phyloP scores from a whole-genome alignment of 257 asterid genomes.

The Capsicum pubescens region DNA sequence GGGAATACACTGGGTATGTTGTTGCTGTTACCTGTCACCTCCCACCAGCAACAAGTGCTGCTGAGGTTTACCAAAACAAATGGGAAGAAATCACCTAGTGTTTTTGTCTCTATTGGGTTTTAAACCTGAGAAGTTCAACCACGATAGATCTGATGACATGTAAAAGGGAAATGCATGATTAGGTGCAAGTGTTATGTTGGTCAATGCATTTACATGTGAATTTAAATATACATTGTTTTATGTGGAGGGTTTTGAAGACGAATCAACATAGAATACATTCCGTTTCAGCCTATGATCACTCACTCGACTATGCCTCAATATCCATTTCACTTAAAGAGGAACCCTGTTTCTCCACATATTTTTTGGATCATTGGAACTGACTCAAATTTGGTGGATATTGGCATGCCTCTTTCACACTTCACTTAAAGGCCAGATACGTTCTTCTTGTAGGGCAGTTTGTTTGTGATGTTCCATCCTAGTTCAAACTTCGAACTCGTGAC shows the following conservation, averaged over 20 bases:
- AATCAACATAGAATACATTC: not conserved
- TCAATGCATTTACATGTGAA: not conserved
- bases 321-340: not conserved
- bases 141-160: not conserved
- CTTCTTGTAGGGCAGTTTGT: not conserved
- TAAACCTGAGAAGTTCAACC: too few species aligned
- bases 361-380: not conserved
- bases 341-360: not conserved
- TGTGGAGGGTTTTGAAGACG: not conserved
- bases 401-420: not conserved
- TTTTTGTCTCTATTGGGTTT: too few species aligned
- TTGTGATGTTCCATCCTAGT: not conserved
- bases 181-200: not conserved
- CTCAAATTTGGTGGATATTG: not conserved
- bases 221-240: not conserved
- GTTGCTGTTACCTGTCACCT: too few species aligned
- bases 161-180: not conserved
- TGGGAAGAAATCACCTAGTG: too few species aligned
- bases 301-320: not conserved
- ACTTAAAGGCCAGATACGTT: not conserved
- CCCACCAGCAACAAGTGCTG: too few species aligned
- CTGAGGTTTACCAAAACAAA: too few species aligned
- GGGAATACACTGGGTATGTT: too few species aligned
- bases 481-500: not conserved
- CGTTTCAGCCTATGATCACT: not conserved